Conservation (phyloP, 805 yeast species). For the Candida maltosa region DNA sequence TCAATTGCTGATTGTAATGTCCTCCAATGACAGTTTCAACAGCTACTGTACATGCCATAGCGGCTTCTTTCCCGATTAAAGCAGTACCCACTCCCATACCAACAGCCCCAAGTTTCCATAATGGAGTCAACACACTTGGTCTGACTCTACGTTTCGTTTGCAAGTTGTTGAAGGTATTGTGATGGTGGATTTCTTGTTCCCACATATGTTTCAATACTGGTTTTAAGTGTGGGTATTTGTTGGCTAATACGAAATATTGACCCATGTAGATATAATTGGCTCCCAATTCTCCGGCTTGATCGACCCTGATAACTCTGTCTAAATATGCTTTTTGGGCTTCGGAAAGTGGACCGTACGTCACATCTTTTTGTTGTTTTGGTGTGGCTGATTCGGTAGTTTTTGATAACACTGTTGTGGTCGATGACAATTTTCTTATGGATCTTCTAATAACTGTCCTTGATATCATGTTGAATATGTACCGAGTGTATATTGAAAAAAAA, state of each 20-base stretch:
- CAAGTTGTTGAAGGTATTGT: conserved; percentile 73
- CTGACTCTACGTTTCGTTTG: conserved; percentile 79
- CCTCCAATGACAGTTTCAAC: conserved; percentile 98
- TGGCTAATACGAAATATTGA: conserved; percentile 73
- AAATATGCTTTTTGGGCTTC: conserved; percentile 67
- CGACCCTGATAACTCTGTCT: conserved; percentile 80
- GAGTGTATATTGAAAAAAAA: background rate
- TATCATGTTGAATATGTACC: background rate
- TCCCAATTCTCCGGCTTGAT: conserved; percentile 97
- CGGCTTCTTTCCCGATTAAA: conserved; percentile 84
- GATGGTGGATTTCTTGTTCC: conserved; percentile 96
- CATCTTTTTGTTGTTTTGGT: conserved; percentile 14
- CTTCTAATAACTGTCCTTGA: too few species aligned
- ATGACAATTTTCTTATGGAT: background rate
- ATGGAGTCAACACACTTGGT: conserved; percentile 87
- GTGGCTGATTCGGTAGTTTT: too few species aligned
- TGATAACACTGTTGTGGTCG: background rate
- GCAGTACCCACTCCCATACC: conserved; percentile 88
- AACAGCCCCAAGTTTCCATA: conserved; percentile 91
- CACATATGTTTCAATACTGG: conserved; percentile 92
- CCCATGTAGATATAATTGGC: conserved; percentile 93
- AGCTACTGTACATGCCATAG: conserved; percentile 99
- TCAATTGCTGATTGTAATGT: conserved; percentile 87
- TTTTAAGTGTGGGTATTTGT: conserved; percentile 68
- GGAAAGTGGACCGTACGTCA: conserved; percentile 36